phyloP scores from a whole-genome alignment of 768 basidiomycete genomes.

The Boletellus emodensis region DNA sequence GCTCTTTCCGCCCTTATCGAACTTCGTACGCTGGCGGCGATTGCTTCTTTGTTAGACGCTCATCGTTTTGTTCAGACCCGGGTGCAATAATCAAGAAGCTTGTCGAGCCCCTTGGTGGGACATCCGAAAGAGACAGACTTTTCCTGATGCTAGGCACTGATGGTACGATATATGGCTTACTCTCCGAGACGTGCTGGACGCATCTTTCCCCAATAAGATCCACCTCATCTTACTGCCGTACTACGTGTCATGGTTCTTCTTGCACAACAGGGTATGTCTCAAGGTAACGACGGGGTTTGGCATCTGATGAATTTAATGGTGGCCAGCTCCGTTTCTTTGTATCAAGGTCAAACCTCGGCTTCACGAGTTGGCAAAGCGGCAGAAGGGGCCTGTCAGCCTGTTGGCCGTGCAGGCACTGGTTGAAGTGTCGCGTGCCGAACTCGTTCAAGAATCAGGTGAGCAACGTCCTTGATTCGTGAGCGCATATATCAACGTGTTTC shows the following conservation, averaged over 20 bases:
- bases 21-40: background rate
- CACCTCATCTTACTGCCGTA: constrained; percentile 10
- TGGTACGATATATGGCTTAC: background rate
- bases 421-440: constrained; percentile 9
- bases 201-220: background rate
- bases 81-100: constrained; percentile 1
- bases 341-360: constrained; percentile 7
- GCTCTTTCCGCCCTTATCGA: constrained; percentile 12
- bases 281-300: background rate
- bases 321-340: constrained; percentile 4
- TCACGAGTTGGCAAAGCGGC: constrained; percentile 9
- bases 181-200: background rate
- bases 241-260: constrained; percentile 11
- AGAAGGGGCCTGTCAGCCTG: constrained; percentile 12
- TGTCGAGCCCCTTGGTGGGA: background rate
- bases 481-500: background rate
- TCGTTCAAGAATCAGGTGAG: constrained; percentile 10
- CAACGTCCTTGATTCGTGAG: background rate
- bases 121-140: constrained; percentile 3
- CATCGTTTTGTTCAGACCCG: constrained; percentile 1
- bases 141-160: constrained; percentile 8
- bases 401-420: constrained; percentile 21
- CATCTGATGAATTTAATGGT: background rate
- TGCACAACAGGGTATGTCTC: constrained; percentile 2
- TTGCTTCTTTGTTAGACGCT: background rate